These are phyloP conservation scores for Suillus cothurnatus DNA, from an alignment of 768 basidiomycete genomes.

Conservation along the genomic window DNA sequence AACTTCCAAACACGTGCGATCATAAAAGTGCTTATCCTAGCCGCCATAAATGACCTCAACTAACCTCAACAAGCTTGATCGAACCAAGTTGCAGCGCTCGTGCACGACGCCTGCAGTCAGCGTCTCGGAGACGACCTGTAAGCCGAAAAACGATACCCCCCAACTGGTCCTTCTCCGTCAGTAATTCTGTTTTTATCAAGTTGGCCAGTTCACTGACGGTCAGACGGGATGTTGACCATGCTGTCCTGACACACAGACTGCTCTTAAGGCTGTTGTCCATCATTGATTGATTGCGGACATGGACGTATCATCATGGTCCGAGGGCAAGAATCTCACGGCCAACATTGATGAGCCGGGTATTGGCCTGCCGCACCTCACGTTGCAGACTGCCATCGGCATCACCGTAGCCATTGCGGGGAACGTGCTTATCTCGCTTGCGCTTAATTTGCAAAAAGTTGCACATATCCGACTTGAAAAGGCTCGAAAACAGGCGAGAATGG, in stretches of 20 bases:
- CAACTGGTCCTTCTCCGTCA: neutral
- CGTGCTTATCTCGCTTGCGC: slow-evolving; percentile 83
- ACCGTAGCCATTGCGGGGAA: slow-evolving; percentile 83
- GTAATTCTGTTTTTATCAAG: neutral
- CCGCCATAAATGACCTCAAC: neutral
- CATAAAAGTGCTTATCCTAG: neutral
- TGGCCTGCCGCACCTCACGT: slow-evolving; percentile 56
- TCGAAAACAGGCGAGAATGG: slow-evolving; percentile 23
- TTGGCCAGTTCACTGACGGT: neutral
- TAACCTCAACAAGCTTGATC: neutral
- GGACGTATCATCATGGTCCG: slow-evolving; percentile 15
- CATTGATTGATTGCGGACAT: neutral
- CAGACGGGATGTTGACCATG: neutral
- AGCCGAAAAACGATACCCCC: neutral
- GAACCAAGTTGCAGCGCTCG: neutral
- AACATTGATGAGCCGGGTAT: slow-evolving; percentile 28
- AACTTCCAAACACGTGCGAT: slow-evolving; percentile 17
- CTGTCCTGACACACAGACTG: neutral
- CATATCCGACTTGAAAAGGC: slow-evolving; percentile 66
- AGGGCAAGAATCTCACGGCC: slow-evolving; percentile 7
- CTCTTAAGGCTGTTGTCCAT: neutral
- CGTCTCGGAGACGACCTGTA: neutral
- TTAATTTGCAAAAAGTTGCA: slow-evolving; percentile 93
- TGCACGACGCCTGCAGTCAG: slow-evolving; percentile 4
- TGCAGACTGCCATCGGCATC: slow-evolving; percentile 73